A percentile compares a stretch with the other conserved stretches of the same genome.
These are phyloP conservation scores for Narthecium ossifragum DNA, from an alignment of 106 monocot genomes.

Conservation along the genomic window DNA sequence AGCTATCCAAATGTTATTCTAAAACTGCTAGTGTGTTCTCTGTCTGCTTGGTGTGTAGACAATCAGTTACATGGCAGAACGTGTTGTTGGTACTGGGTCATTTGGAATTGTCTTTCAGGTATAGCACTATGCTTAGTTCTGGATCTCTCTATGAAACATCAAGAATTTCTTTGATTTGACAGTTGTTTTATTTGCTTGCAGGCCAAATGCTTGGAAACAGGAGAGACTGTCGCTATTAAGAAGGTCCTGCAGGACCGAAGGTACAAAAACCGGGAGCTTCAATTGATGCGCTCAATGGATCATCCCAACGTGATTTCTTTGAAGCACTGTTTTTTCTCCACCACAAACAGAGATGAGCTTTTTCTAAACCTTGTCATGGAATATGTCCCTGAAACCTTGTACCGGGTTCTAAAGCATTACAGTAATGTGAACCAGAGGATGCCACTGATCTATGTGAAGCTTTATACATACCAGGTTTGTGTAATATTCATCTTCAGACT, in stretches of 20 bases:
- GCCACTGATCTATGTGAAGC: constrained; percentile 65
- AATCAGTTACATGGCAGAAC: constrained; percentile 68
- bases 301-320: constrained; percentile 60
- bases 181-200: not conserved
- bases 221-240: constrained; percentile 43
- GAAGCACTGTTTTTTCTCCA: constrained; percentile 62
- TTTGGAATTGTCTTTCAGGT: constrained; percentile 71
- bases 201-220: constrained; percentile 58
- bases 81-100: constrained; percentile 56
- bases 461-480: constrained; percentile 56
- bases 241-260: constrained; percentile 51
- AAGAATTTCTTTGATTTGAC: not conserved
- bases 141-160: not conserved
- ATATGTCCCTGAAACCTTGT: constrained; percentile 49
- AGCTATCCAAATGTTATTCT: too few relatives aligned
- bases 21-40: not conserved
- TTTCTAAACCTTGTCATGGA: constrained; percentile 68
- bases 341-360: constrained; percentile 55
- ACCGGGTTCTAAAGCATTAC: constrained; percentile 57
- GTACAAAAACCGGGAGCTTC: constrained; percentile 61
- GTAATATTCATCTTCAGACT: too few relatives aligned
- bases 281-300: constrained; percentile 58
- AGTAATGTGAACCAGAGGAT: constrained; percentile 53
- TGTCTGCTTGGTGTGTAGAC: constrained; percentile 27
- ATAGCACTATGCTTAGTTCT: not conserved